Evolutionary conservation across 2,329 filamentous ascomycete species (phyloP).

Genomic region (Trichoderma arundinaceum): DNA sequence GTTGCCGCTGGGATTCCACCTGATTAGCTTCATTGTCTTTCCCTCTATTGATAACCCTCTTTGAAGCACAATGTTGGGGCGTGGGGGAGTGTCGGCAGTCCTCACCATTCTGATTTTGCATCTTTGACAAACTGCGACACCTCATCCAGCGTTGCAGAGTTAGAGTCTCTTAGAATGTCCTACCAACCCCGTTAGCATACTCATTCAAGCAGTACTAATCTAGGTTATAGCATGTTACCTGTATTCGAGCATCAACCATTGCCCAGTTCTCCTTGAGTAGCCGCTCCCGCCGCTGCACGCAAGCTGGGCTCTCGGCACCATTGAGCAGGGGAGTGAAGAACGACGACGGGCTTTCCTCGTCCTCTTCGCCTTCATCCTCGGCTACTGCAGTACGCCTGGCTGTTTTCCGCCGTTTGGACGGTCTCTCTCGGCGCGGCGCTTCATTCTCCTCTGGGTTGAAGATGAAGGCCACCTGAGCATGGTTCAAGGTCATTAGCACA

Average conservation of each 20-base stretch:
- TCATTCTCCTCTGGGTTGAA: constrained; percentile 59
- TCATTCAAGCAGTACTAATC: neutral
- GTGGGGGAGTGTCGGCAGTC: neutral
- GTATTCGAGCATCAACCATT: constrained; percentile 66
- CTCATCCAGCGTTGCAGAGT: constrained; percentile 63
- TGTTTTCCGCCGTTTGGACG: constrained; percentile 64
- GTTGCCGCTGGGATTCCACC: constrained; percentile 40
- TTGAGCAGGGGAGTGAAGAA: constrained; percentile 60
- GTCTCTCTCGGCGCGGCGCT: constrained; percentile 44
- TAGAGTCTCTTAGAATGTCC: constrained; percentile 64
- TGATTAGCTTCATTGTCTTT: neutral
- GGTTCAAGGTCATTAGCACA: constrained; percentile 4
- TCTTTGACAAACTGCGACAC: constrained; percentile 62
- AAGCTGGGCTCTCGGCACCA: constrained; percentile 57
- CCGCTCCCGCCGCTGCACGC: constrained; percentile 59
- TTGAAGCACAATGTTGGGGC: neutral
- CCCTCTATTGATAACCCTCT: neutral
- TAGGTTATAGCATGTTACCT: constrained; percentile 42
- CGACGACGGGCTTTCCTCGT: constrained; percentile 31
- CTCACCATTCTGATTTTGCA: constrained; percentile 44
- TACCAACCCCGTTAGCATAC: constrained; percentile 38
- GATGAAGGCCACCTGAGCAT: constrained; percentile 63
- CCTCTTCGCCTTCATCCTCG: constrained; percentile 30
- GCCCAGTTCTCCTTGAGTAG: constrained; percentile 70
- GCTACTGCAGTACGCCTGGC: constrained; percentile 45